These are phyloP conservation scores for Ceratocystis colombiana DNA, from an alignment of 2,329 filamentous ascomycete species.

Conservation along the genomic window DNA sequence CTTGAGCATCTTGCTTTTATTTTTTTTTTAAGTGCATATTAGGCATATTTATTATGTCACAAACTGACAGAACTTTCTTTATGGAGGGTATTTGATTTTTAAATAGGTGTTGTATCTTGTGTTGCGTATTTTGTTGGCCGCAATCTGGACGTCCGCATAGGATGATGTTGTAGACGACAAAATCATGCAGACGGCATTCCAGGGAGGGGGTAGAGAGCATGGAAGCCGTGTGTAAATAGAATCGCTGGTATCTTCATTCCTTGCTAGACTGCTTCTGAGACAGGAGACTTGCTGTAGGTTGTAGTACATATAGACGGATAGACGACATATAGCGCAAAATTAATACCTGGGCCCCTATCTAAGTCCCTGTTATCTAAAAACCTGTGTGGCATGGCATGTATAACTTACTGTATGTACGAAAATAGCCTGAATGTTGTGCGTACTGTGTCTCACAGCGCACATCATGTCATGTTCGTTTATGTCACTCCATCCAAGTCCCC, in stretches of 20 bases:
- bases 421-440: too few species aligned
- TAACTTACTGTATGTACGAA: too few species aligned
- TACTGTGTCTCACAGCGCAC: neutral
- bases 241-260: neutral
- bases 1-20: neutral
- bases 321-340: too few species aligned
- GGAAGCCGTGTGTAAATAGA: neutral
- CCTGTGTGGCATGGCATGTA: too few species aligned
- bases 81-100: too few species aligned
- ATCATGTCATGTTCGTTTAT: conserved; percentile 4
- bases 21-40: neutral
- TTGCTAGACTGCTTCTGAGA: neutral
- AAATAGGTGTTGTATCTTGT: neutral
- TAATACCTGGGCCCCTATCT: too few species aligned
- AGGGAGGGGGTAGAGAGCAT: neutral
- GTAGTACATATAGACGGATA: too few species aligned
- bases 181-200: conserved; percentile 9
- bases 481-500: neutral
- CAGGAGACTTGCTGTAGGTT: neutral
- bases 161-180: neutral
- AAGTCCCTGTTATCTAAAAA: too few species aligned
- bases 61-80: too few species aligned
- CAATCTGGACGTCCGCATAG: neutral
- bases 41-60: too few species aligned
- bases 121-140: neutral